These are phyloP conservation scores for Effrenium voratum DNA, from an alignment of 73 alveolate genomes.

Conservation along the genomic window DNA sequence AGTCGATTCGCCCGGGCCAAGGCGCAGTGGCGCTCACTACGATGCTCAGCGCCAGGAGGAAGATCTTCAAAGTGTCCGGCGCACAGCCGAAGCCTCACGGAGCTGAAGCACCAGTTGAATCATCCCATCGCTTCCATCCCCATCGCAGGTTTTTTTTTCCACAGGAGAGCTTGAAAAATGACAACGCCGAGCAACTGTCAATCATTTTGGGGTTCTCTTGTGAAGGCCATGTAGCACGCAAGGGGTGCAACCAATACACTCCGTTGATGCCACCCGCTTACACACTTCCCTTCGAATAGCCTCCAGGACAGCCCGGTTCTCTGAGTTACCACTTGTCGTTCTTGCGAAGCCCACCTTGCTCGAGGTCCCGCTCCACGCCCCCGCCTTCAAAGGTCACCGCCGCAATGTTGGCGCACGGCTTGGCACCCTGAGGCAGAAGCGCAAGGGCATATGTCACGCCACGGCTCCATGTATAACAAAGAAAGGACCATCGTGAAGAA, in stretches of 20 bases:
- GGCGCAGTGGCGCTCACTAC: constrained; percentile 69
- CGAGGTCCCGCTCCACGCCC: too few species aligned
- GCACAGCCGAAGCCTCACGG: constrained; percentile 73
- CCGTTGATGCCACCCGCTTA: neutral
- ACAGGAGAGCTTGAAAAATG: neutral
- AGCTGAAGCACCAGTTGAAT: too few species aligned
- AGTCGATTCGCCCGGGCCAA: too few species aligned
- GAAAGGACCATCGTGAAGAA: too few species aligned
- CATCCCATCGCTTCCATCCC: neutral
- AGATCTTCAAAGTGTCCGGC: constrained; percentile 32
- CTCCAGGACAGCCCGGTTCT: neutral
- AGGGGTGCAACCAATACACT: neutral
- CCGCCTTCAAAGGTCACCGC: constrained; percentile 29
- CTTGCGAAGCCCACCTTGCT: too few species aligned
- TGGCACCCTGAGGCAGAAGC: too few species aligned
- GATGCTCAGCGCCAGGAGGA: constrained; percentile 63
- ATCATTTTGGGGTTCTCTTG: too few species aligned
- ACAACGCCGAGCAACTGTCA: neutral
- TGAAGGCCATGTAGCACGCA: too few species aligned
- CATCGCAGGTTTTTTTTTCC: neutral
- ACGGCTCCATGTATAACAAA: too few species aligned
- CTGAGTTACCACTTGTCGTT: neutral
- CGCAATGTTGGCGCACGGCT: constrained; percentile 2
- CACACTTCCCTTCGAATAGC: neutral
- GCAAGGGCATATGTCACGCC: too few species aligned